Percentiles rank a stretch among this genome's conserved stretches.
These are phyloP conservation scores for Oryza glaberrima DNA, from an alignment of 176 grass and related monocot species.

Conservation along the genomic window DNA sequence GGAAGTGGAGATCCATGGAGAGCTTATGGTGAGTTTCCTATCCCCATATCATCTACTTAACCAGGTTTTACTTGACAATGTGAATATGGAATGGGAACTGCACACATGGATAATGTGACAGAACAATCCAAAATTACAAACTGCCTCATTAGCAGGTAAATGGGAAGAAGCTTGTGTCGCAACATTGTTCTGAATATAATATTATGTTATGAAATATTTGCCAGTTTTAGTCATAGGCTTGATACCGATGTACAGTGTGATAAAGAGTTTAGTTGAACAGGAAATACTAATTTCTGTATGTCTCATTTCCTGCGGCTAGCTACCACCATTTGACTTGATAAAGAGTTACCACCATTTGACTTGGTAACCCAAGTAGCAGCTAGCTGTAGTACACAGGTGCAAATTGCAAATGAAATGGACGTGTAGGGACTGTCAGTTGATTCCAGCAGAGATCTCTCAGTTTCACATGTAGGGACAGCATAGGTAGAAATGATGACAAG, in stretches of 20 bases:
- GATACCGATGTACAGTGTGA: background rate
- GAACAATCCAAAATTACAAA: background rate
- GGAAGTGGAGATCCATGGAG: conserved; percentile 78
- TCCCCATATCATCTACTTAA: conserved; percentile 19
- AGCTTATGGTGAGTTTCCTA: conserved; percentile 50
- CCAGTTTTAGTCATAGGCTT: background rate
- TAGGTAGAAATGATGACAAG: too few species aligned
- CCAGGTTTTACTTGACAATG: background rate
- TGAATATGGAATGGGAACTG: background rate
- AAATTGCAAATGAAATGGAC: too few species aligned
- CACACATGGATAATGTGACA: background rate
- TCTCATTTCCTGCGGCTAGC: conserved; percentile 42
- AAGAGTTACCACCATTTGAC: too few species aligned
- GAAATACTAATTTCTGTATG: background rate
- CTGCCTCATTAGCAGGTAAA: background rate
- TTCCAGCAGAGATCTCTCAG: too few species aligned
- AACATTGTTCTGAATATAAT: background rate
- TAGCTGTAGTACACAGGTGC: too few species aligned
- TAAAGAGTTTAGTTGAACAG: too few species aligned
- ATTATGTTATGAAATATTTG: background rate
- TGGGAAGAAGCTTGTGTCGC: background rate
- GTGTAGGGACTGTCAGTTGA: too few species aligned
- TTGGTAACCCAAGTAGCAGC: too few species aligned
- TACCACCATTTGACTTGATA: too few species aligned
- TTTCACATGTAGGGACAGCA: too few species aligned